Evolutionary conservation across 192 early-diverging fungal species (phyloP).

Genomic region (Mortierella claussenii): DNA sequence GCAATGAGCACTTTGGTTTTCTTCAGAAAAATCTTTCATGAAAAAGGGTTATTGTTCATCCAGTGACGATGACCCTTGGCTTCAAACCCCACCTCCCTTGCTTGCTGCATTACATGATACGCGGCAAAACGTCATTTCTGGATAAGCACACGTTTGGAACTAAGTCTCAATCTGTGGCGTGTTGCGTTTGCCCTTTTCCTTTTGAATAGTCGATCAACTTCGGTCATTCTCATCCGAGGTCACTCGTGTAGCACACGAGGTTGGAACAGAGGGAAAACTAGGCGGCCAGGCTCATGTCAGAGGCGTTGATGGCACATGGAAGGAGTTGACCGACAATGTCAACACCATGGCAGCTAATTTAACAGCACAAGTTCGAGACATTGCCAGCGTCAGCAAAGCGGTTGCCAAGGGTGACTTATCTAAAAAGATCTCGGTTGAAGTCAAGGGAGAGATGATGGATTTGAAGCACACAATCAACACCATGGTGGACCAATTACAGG

Average conservation of each 20-base stretch:
- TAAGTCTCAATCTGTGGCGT: neutral
- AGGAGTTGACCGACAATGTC: conserved; percentile 71
- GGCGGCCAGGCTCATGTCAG: conserved; percentile 72
- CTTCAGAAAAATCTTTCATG: neutral
- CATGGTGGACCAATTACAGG: conserved; percentile 67
- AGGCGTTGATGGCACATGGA: conserved; percentile 72
- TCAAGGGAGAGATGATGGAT: conserved; percentile 68
- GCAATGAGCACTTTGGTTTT: too few species aligned
- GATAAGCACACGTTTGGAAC: too few species aligned
- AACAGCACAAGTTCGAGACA: conserved; percentile 73
- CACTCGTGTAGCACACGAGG: conserved; percentile 74
- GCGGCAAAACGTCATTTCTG: too few species aligned
- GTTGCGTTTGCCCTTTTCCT: neutral
- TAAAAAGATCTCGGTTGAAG: conserved; percentile 67
- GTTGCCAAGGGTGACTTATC: conserved; percentile 66
- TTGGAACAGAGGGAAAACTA: conserved; percentile 73
- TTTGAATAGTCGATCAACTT: conserved; percentile 60
- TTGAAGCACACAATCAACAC: conserved; percentile 67
- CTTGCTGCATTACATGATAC: too few species aligned
- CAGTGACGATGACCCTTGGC: neutral
- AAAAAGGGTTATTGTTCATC: neutral
- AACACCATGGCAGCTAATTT: conserved; percentile 74
- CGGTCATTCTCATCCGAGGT: conserved; percentile 68
- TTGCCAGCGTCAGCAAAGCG: conserved; percentile 69
- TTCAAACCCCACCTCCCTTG: neutral